phyloP scores from a whole-genome alignment of 805 yeast genomes.

The Metschnikowia lochheadii region DNA sequence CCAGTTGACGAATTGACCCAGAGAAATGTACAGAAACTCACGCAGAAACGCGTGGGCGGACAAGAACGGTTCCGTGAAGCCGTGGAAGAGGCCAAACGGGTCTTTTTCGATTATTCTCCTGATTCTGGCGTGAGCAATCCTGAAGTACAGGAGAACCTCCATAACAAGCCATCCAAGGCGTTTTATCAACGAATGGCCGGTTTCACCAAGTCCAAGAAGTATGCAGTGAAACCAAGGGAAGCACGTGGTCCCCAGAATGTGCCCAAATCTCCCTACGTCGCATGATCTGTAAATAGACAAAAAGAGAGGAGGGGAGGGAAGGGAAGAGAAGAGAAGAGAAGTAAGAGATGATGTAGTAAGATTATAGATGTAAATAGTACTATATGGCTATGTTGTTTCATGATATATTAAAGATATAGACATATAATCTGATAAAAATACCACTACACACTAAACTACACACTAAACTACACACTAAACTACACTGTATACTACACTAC shows the following conservation, averaged over 20 bases:
- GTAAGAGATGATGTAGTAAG: not conserved
- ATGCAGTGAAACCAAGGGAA: constrained; percentile 27
- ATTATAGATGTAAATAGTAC: no score
- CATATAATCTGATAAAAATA: no score
- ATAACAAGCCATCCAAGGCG: constrained; percentile 30
- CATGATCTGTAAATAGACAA: not conserved
- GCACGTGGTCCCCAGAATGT: constrained; percentile 10
- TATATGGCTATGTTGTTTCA: no score
- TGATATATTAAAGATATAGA: no score
- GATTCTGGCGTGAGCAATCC: constrained; percentile 25
- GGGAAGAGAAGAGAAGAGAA: not conserved
- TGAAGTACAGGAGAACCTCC: constrained; percentile 24
- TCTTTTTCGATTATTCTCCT: constrained; percentile 33
- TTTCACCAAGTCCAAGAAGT: constrained; percentile 32
- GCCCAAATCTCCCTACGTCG: constrained; percentile 35
- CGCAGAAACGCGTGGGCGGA: constrained; percentile 46
- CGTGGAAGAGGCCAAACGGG: constrained; percentile 48
- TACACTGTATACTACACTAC: no score
- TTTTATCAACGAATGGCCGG: constrained; percentile 20
- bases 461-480: no score
- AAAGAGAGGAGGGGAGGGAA: no score
- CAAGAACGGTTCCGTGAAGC: constrained; percentile 50
- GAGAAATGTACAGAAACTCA: constrained; percentile 52
- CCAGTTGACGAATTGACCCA: constrained; percentile 48
- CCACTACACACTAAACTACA: no score